Base-by-base conservation (phyloP, 441 rosid species). In the Arabidopsis lyrata region DNA sequence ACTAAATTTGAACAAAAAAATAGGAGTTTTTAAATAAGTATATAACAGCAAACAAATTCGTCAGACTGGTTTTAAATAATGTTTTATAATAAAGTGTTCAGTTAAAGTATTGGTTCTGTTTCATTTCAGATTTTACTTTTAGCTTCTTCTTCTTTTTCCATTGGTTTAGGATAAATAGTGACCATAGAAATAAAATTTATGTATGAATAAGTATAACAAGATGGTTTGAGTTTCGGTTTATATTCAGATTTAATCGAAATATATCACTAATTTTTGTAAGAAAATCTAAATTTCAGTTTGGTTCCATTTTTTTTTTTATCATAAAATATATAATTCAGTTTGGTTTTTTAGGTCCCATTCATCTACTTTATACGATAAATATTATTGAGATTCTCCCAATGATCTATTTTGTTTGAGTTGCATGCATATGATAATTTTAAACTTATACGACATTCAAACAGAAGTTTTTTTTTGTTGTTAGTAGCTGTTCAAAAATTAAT, bases 401-500 rank as follows among this genome's bases (percentile, higher is more conserved):
- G 18, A 24, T 35, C n/a, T 32, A 55, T 44, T 45, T n/a, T 22
- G 31, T 31, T 44, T 54, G 44, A 63, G 13, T 22, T 14, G 32
- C 15, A 54, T 27, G 31, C 31, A 56, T 31, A 22, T 31, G 24
- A 32, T 7, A 58, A 50, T 27, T 42, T 29, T 41, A 47, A 45
- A 32, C 22, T 16, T 16, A 36, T 53, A 52, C 3, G 41, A 50
- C 8, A 59, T 49, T 58, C 15, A 14, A 58, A 66, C 27, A 8
- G 12, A 34, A 42, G 10, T 8, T 15, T 50, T 49, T 53, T 6
- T 35, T 64, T 29, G n/a, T 29, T 49, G 57, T 45, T 68, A 24
- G 45, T 27, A 2, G 41, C 15, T 45, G 20, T 47, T 35, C 9
- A 31, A 7, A 20, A 56, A 32, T n/a, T 39, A 68, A 69, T 73